Percentiles rank a stretch among this genome's conserved stretches.
These are phyloP conservation scores for Kernera saxatilis DNA, from an alignment of 345 rosid species.

Conservation along the genomic window DNA sequence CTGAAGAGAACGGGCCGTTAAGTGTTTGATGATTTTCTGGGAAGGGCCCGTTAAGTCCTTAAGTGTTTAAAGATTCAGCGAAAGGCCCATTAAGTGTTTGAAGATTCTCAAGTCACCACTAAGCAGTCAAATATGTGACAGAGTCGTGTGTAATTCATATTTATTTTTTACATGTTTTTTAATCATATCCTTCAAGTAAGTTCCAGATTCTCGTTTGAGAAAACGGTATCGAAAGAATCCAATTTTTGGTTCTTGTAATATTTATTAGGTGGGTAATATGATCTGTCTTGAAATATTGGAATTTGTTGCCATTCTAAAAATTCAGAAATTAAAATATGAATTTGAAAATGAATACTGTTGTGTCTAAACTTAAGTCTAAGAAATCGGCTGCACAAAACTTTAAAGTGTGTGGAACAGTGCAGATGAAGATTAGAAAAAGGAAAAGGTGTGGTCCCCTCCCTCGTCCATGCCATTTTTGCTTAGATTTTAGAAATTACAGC, in stretches of 20 bases:
- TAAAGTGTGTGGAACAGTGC: slow-evolving; percentile 7
- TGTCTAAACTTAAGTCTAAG: not conserved
- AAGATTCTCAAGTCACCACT: too few species aligned
- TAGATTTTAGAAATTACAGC: not conserved
- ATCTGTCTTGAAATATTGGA: not conserved
- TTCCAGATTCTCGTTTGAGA: too few species aligned
- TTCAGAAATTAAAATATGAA: not conserved
- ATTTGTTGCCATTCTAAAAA: not conserved
- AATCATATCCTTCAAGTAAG: too few species aligned
- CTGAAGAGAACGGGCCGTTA: not conserved
- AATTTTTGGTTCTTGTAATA: not conserved
- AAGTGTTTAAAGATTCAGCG: not conserved
- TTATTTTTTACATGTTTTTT: too few species aligned
- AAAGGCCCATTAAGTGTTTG: not conserved
- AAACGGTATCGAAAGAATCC: too few species aligned
- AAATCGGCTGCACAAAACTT: slow-evolving; percentile 19
- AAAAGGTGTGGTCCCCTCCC: slow-evolving; percentile 9
- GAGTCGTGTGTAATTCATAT: too few species aligned
- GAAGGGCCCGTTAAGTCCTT: not conserved
- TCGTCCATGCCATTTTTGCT: slow-evolving; percentile 11
- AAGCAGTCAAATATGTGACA: too few species aligned
- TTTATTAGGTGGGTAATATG: not conserved
- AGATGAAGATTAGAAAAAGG: not conserved
- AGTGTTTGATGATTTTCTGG: not conserved
- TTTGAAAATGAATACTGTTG: not conserved